Evolutionary conservation across 768 basidiomycete species (phyloP).

Genomic region (Epithele typhae): DNA sequence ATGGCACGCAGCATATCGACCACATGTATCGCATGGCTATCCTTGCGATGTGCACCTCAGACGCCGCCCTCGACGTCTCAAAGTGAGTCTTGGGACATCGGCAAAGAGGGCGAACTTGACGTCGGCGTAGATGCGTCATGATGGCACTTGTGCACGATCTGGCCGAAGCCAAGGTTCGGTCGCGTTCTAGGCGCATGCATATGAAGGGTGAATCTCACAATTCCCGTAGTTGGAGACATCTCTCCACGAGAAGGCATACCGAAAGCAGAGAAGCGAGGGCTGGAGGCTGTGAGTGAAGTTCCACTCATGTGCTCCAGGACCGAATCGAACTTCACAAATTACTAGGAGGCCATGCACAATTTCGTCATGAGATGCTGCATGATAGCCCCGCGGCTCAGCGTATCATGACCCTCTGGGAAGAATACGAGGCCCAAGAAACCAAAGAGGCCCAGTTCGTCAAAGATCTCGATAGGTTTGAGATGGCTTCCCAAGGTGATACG

Average conservation of each 20-base stretch:
- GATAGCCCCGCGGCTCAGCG: conserved; percentile 60
- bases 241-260: conserved; percentile 84
- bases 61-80: conserved; percentile 62
- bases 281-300: conserved; percentile 60
- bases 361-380: conserved; percentile 91
- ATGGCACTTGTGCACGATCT: conserved; percentile 92
- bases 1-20: conserved; percentile 63
- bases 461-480: conserved; percentile 85
- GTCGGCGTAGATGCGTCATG: conserved; percentile 65
- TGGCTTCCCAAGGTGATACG: conserved; percentile 74
- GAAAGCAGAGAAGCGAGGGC: conserved; percentile 70
- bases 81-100: conserved; percentile 43
- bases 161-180: conserved; percentile 85
- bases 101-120: too few species aligned
- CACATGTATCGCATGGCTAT: conserved; percentile 98
- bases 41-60: conserved; percentile 85
- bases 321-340: too few species aligned
- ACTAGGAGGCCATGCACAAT: conserved; percentile 86
- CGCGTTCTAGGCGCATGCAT: not conserved
- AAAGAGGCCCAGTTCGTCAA: conserved; percentile 85
- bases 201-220: not conserved
- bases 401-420: conserved; percentile 75
- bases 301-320: too few species aligned
- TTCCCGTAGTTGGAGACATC: conserved; percentile 81
- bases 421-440: conserved; percentile 76